Evolutionary conservation across 2,329 filamentous ascomycete genomes (phyloP), one percentile per base, ranked within the genome.

Genomic region (Scortechinia acanthostroma): DNA sequence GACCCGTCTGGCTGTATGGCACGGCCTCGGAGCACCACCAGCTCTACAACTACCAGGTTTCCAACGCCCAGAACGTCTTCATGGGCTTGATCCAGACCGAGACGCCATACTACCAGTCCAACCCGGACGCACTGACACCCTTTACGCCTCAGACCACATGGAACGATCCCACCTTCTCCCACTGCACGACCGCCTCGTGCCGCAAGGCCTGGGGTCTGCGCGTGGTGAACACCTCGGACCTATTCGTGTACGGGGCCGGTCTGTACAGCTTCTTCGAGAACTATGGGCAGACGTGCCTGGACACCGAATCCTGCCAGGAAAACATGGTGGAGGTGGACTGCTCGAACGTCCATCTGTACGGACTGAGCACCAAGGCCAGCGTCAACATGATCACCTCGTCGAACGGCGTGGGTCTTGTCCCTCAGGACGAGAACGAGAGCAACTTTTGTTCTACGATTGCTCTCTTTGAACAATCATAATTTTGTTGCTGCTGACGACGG

Each of bases 191-290:
- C 5, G 47, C 49, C 19, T 33, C 42, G 6, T 62, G 59, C 47
- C 53, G 58, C 10, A 54, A 62, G 42, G 68, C 70, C 3, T 77
- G 73, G 71, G 75, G 67, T 15, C 52, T 80, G 10, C 66, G 74
- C 2, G 66, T 80, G 44, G 51, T 77, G 22, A 63, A 73, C 47
- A 71, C 67, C 2, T 55, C 57, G 3, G 61, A 69, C 46, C 63
- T 80, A 20, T 54, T 68, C 22, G 55, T 73, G 16, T 74, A 80
- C 46, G 71, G 74, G 5, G 70, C 68, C 0, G 77, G 77, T 0
- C 51, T 79, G 3, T 82, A 82, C 58, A 70, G 63, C 43, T 82
- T 79, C 66, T 82, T 80, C 64, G 65, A 74, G 53, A 71, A 76
- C 59, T 80, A 80, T 59, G 56, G 56, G 23, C 72, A 77, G 53